These are phyloP conservation scores for Ogataea kodamae DNA, from an alignment of 805 yeast genomes.

Conservation along the genomic window DNA sequence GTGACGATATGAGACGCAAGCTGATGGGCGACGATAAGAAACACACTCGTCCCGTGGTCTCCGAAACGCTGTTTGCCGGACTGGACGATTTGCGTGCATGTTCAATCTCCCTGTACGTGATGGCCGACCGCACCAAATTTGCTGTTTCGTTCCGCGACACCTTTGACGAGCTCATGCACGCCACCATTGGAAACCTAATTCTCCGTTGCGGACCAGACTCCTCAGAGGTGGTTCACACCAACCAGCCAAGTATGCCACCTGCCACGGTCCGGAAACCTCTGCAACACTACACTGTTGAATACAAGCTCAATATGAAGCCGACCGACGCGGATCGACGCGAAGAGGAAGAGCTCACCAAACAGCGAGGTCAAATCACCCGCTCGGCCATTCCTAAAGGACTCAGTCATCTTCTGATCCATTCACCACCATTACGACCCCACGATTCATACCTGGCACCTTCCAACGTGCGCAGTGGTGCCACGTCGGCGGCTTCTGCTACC, in stretches of 20 bases:
- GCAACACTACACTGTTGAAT: conserved; percentile 35
- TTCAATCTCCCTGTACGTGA: conserved; percentile 58
- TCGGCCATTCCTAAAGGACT: conserved; percentile 53
- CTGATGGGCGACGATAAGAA: conserved; percentile 54
- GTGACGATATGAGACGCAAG: conserved; percentile 53
- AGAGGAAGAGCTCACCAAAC: conserved; percentile 46
- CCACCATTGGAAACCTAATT: conserved; percentile 59
- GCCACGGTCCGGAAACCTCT: conserved; percentile 48
- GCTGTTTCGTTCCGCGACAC: conserved; percentile 63
- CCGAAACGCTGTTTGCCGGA: conserved; percentile 50
- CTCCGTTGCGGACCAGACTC: conserved; percentile 64
- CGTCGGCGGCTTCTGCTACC: conserved; percentile 3
- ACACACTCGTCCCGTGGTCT: conserved; percentile 57
- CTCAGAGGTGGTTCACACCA: conserved; percentile 46
- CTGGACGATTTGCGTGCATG: conserved; percentile 65
- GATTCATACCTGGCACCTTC: conserved; percentile 16
- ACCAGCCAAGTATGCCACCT: conserved; percentile 56
- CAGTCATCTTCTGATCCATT: conserved; percentile 45
- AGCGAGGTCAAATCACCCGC: conserved; percentile 49
- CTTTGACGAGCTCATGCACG: conserved; percentile 62
- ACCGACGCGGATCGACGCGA: conserved; percentile 38
- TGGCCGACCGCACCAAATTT: conserved; percentile 63
- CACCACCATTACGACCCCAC: conserved; percentile 34
- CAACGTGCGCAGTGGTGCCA: conserved; percentile 11
- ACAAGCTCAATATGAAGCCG: conserved; percentile 29